phyloP scores from a whole-genome alignment of 768 basidiomycete species.

The Saitozyma podzolica region DNA sequence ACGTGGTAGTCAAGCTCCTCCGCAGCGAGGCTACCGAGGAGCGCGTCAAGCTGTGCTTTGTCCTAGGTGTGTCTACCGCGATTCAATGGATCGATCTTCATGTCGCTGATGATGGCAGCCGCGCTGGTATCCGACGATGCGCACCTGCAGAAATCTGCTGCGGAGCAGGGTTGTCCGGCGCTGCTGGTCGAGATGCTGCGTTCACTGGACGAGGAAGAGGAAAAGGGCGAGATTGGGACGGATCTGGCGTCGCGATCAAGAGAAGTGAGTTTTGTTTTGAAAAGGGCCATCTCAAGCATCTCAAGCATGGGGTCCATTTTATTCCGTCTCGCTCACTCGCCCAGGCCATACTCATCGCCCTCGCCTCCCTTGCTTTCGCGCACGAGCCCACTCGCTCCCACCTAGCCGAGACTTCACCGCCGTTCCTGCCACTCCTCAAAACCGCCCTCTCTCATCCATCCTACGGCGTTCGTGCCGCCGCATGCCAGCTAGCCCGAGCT shows the following conservation, averaged over 20 bases:
- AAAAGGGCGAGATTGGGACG: constrained; percentile 31
- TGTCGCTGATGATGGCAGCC: constrained; percentile 55
- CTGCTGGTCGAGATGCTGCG: constrained; percentile 55
- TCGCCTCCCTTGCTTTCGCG: constrained; percentile 71
- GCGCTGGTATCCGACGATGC: constrained; percentile 71
- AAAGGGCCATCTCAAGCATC: background rate
- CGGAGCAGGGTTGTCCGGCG: constrained; percentile 67
- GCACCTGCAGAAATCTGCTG: constrained; percentile 66
- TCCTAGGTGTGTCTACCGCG: constrained; percentile 62
- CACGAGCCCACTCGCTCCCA: constrained; percentile 70
- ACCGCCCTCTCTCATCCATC: constrained; percentile 63
- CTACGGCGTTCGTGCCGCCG: constrained; percentile 77
- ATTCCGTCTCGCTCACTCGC: background rate
- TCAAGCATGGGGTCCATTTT: too few relatives aligned
- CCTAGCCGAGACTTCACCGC: constrained; percentile 62
- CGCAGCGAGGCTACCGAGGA: constrained; percentile 42
- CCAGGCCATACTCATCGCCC: constrained; percentile 71
- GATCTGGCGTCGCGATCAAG: constrained; percentile 29
- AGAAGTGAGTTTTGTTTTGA: constrained; percentile 25
- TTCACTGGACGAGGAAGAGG: constrained; percentile 39
- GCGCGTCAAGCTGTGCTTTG: constrained; percentile 71
- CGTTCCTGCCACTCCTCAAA: constrained; percentile 62
- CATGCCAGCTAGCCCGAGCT: constrained; percentile 80
- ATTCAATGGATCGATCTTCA: background rate
- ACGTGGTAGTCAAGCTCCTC: constrained; percentile 30